Evolutionary conservation across 306 rosid species (phyloP), one percentile per base, ranked within the genome.

Genomic region (Malus domestica): DNA sequence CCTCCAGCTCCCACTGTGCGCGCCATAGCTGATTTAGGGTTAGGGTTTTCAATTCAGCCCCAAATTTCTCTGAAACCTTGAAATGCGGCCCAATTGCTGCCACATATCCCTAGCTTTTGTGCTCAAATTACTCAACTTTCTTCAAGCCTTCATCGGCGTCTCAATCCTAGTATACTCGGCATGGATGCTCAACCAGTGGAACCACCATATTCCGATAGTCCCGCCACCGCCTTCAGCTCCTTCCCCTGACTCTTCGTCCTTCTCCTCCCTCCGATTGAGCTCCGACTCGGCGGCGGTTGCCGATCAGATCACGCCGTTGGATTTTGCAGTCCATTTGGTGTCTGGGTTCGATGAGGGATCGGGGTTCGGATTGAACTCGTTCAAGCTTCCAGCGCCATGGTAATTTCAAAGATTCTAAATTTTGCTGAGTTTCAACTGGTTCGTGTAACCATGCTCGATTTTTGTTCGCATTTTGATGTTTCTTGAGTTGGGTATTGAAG

Each of bases 131-230:
- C 84, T 92, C 13, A 90, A 88, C 82, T 92, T 89, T 32, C 91
- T 95, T 79, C 99, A 92, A 84, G 93, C 96, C 71, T 95, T 95
- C 82, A 77, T 89, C 52, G 97, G 97, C 27, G 72, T 90, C 27
- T 89, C 96, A 33, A 88, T 95, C 78, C 22, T 95, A 5, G 76
- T 95, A 75, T 92, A 92, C 81, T 92, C 97, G 14, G 20, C 80
- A 78, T 95, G 97, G 97, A 90, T 95, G 91, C 82, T 92, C 69
- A 83, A 92, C 73, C 97, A 90, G 64, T 92, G 97, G 97, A 80
- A 81, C 40, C 83, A 88, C 42, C 90, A 46, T 73, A 27, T 78
- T 14, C 98, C 97, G 25, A 62, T 80, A 1, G 75, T 82, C 32
- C 93, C 96, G 2, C 83, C 96, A 4, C 83, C 86, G 14, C 71